phyloP scores from a whole-genome alignment of 306 rosid genomes.

The Begonia peltatifolia region DNA sequence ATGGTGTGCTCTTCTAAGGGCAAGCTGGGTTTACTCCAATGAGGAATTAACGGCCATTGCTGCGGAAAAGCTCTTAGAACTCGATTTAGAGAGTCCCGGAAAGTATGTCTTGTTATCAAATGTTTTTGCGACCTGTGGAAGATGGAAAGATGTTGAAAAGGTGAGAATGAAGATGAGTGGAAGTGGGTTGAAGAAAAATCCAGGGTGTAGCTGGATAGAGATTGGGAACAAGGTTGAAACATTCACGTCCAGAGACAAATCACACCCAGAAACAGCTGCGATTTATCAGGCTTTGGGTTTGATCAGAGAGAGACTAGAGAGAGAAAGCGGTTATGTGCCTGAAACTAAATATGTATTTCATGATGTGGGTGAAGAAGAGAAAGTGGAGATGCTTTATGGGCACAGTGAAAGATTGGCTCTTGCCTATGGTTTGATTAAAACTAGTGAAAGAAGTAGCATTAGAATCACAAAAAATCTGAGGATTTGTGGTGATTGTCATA shows the following conservation, averaged over 20 bases:
- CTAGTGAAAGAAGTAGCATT: constrained; percentile 27
- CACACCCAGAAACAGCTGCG: constrained; percentile 42
- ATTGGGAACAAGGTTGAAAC: constrained; percentile 41
- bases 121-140: constrained; percentile 45
- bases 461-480: constrained; percentile 57
- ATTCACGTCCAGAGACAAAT: constrained; percentile 49
- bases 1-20: constrained; percentile 78
- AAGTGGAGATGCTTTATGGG: constrained; percentile 40
- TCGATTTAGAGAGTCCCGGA: constrained; percentile 44
- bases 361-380: constrained; percentile 49
- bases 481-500: constrained; percentile 58
- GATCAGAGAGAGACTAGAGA: constrained; percentile 28
- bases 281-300: constrained; percentile 33
- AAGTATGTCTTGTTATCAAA: constrained; percentile 56
- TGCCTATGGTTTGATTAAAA: constrained; percentile 42
- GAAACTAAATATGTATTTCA: constrained; percentile 51
- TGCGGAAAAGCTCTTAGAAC: constrained; percentile 43
- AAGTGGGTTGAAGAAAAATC: constrained; percentile 51
- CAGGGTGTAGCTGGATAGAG: constrained; percentile 80
- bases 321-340: constrained; percentile 41
- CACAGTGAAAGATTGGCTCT: constrained; percentile 75
- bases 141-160: constrained; percentile 53
- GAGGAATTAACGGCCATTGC: constrained; percentile 48
- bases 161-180: constrained; percentile 61
- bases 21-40: constrained; percentile 52